Conservation (phyloP, 768 basidiomycete genomes). For the Steccherinum ochraceum region DNA sequence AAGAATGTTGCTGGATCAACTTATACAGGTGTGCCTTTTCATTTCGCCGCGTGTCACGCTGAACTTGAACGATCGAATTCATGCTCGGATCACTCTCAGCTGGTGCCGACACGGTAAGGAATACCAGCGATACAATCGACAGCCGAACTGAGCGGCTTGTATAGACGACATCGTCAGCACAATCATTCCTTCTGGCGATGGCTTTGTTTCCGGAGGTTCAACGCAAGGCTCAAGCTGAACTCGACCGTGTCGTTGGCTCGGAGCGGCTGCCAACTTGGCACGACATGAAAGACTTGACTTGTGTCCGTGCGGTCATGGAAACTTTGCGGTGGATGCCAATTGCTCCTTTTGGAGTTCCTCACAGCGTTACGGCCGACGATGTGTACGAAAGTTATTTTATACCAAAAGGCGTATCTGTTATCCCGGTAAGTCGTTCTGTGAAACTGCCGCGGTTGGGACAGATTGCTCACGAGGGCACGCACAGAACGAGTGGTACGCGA, state of each 20-base stretch:
- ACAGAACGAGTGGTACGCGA: constrained; percentile 10
- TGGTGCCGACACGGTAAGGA: background rate
- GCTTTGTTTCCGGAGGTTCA: constrained; percentile 47
- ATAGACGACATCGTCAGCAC: background rate
- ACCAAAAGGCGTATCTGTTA: constrained; percentile 18
- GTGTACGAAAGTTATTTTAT: constrained; percentile 21
- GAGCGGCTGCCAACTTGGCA: constrained; percentile 50
- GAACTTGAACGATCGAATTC: too few species aligned
- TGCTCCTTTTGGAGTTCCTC: constrained; percentile 30
- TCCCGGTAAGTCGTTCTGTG: constrained; percentile 16
- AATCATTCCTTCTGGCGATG: constrained; percentile 55
- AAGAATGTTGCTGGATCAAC: background rate
- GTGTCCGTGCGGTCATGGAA: constrained; percentile 49
- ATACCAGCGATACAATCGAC: background rate
- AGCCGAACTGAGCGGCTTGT: background rate
- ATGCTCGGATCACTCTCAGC: background rate
- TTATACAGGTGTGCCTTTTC: background rate
- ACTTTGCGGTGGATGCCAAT: constrained; percentile 42
- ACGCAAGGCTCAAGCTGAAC: constrained; percentile 53
- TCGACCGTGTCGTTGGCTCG: constrained; percentile 48
- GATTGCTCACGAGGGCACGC: background rate
- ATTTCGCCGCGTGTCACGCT: background rate
- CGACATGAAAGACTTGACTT: constrained; percentile 49
- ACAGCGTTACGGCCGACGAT: constrained; percentile 15
- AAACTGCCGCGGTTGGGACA: background rate